Evolutionary conservation across 352 stramenopile species (phyloP).

Genomic region (Globisporangium mamillatum): DNA sequence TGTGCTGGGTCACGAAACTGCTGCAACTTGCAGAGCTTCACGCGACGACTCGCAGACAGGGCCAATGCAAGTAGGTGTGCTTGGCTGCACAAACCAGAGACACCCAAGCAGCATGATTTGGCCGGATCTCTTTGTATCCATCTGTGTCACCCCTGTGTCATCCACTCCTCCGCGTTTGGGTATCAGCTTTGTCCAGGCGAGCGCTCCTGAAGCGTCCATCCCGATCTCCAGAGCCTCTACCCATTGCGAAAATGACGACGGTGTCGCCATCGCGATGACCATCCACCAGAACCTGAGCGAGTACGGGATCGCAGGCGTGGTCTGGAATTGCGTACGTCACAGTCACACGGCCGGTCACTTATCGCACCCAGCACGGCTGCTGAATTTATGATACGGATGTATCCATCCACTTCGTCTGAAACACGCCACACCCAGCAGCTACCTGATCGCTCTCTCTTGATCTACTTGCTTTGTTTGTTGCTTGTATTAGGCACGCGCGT

Average conservation of each 20-base stretch:
- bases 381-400: neutral
- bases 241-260: neutral
- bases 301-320: conserved; percentile 59
- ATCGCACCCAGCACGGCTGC: conserved; percentile 1
- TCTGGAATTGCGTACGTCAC: conserved; percentile 69
- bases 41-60: neutral
- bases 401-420: neutral
- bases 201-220: conserved; percentile 30
- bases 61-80: no score
- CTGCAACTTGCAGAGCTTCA: neutral
- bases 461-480: neutral
- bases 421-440: neutral
- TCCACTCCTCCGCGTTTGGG: conserved; percentile 31
- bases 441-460: conserved; percentile 11
- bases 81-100: neutral
- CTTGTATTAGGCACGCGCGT: conserved; percentile 34
- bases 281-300: conserved; percentile 46
- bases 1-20: neutral
- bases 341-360: neutral
- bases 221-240: conserved; percentile 12
- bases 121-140: conserved; percentile 30
- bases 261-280: conserved; percentile 11
- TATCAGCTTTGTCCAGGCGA: conserved; percentile 59
- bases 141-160: neutral
- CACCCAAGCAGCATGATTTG: conserved; percentile 18